Evolutionary conservation across 1,139 yeast species (phyloP).

Genomic region (Cylindricascospora bacillispora): DNA sequence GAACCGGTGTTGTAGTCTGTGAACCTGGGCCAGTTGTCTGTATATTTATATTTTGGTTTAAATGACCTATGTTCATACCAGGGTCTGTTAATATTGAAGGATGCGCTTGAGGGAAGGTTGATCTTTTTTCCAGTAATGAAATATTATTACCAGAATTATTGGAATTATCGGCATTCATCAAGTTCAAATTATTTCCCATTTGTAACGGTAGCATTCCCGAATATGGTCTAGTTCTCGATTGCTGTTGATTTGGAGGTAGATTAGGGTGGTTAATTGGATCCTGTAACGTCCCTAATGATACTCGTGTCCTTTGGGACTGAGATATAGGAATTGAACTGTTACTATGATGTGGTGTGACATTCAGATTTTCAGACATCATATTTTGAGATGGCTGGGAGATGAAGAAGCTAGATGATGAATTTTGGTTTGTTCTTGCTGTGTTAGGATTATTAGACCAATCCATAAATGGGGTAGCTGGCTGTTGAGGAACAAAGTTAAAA

Average conservation of each 20-base stretch:
- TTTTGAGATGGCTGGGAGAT: background rate
- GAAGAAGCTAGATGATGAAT: background rate
- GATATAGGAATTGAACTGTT: background rate
- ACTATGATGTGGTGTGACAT: background rate
- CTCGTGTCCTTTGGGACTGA: background rate
- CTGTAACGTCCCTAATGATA: background rate
- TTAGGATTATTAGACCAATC: conserved; percentile 1
- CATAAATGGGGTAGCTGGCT: conserved; percentile 2
- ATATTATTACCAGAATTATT: background rate
- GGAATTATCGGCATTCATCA: background rate
- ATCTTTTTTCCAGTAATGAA: background rate
- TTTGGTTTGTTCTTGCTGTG: background rate
- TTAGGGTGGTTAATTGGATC: background rate
- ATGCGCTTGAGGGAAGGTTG: background rate
- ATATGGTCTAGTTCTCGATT: too few species aligned
- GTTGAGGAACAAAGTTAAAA: background rate
- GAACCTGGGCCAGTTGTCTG: background rate
- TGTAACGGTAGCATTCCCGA: background rate
- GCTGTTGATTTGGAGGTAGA: too few species aligned
- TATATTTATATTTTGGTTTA: too few species aligned
- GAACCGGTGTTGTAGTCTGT: background rate
- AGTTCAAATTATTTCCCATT: background rate
- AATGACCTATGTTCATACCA: too few species aligned
- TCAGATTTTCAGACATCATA: background rate
- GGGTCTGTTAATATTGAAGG: background rate